phyloP scores from a whole-genome alignment of 345 rosid species.

The Excoecaria cochinchinensis region DNA sequence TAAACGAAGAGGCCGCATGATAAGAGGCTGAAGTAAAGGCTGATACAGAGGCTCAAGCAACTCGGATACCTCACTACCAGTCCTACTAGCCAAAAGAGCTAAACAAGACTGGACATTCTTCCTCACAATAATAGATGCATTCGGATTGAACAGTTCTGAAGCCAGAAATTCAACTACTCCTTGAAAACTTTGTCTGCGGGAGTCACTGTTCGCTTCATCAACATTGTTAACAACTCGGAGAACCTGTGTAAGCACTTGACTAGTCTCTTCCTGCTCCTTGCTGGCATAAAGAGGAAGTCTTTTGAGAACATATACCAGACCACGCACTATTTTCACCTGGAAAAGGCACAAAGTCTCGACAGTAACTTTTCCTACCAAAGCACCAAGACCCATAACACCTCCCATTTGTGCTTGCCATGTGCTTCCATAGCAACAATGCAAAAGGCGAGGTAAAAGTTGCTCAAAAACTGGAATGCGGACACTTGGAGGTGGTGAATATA shows the following conservation, averaged over 20 bases:
- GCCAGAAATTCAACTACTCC: conserved; percentile 94
- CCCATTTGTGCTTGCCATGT: conserved; percentile 99
- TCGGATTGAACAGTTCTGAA: conserved; percentile 87
- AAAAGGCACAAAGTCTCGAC: conserved; percentile 87
- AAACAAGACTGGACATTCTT: conserved; percentile 96
- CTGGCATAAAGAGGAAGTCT: conserved; percentile 87
- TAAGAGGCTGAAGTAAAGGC: conserved; percentile 83
- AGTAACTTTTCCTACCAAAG: conserved; percentile 94
- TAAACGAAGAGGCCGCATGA: conserved; percentile 78
- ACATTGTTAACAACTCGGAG: conserved; percentile 96
- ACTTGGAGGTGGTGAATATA: conserved; percentile 92
- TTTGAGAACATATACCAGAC: conserved; percentile 88
- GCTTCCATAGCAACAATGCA: conserved; percentile 96
- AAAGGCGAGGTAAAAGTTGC: conserved; percentile 94
- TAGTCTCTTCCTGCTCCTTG: conserved; percentile 96
- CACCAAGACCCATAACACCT: conserved; percentile 98
- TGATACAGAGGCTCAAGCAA: conserved; percentile 92
- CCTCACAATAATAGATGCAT: conserved; percentile 79
- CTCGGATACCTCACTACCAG: conserved; percentile 98
- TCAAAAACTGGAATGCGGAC: conserved; percentile 92
- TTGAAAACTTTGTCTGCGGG: conserved; percentile 88
- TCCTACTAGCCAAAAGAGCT: conserved; percentile 92
- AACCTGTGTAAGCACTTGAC: conserved; percentile 98
- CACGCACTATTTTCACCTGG: conserved; percentile 84
- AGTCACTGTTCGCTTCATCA: conserved; percentile 92